Conservation (phyloP, 768 basidiomycete genomes). For the Tricholoma flavovirens region DNA sequence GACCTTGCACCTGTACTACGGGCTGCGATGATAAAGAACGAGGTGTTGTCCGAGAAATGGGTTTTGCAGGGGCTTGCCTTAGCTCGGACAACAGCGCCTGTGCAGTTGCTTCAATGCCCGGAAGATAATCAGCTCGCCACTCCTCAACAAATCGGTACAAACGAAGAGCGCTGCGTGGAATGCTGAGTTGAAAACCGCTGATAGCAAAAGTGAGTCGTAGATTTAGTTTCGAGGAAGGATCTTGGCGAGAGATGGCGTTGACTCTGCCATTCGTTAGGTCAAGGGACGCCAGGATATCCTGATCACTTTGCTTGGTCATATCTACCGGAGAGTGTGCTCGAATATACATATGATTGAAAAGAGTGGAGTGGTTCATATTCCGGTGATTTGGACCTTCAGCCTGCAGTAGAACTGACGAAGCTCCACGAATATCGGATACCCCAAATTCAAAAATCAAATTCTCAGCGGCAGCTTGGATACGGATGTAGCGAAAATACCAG, state of each 20-base stretch:
- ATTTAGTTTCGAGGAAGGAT: constrained; percentile 31
- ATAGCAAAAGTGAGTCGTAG: constrained; percentile 41
- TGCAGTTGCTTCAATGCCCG: constrained; percentile 64
- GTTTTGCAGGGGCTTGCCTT: constrained; percentile 33
- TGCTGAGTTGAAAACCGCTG: constrained; percentile 44
- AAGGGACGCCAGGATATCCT: constrained; percentile 60
- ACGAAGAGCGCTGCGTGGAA: constrained; percentile 78
- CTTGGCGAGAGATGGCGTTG: constrained; percentile 43
- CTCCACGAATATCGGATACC: constrained; percentile 32
- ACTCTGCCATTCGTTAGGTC: constrained; percentile 40
- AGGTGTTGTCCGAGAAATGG: constrained; percentile 25
- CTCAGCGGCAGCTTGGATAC: constrained; percentile 62
- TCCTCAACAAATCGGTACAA: constrained; percentile 76
- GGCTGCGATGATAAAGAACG: constrained; percentile 21
- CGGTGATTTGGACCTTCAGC: constrained; percentile 24
- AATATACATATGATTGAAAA: constrained; percentile 48
- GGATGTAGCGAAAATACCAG: constrained; percentile 37
- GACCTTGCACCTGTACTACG: constrained; percentile 46
- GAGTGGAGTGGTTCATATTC: constrained; percentile 42
- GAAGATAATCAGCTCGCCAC: constrained; percentile 77
- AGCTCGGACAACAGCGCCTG: constrained; percentile 63
- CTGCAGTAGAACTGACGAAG: constrained; percentile 30
- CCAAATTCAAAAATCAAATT: constrained; percentile 63
- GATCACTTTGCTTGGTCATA: constrained; percentile 32
- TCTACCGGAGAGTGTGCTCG: constrained; percentile 52